phyloP scores from a whole-genome alignment of 2,329 filamentous ascomycete species.

The Alternaria alternata region DNA sequence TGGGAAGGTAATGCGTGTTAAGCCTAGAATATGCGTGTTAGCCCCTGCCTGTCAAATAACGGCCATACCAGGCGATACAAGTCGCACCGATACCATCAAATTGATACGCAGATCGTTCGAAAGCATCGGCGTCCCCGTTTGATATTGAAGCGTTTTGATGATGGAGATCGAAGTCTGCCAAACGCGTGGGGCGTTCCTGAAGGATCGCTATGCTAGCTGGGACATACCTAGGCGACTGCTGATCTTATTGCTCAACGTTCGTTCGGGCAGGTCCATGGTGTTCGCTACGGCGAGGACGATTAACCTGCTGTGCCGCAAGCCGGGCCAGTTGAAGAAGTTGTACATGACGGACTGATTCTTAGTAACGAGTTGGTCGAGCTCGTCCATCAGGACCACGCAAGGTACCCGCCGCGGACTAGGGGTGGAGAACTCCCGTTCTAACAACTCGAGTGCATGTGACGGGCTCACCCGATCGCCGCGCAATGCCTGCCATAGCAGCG shows the following conservation, averaged over 20 bases:
- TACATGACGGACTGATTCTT: constrained; percentile 99
- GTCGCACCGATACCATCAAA: constrained; percentile 29
- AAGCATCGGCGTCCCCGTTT: constrained; percentile 25
- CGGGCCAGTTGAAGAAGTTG: constrained; percentile 99
- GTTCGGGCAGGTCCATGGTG: constrained; percentile 97
- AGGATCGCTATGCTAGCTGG: constrained; percentile 26
- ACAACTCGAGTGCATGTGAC: constrained; percentile 85
- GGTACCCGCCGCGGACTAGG: constrained; percentile 90
- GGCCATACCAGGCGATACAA: constrained; percentile 24
- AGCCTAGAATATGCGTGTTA: constrained; percentile 56
- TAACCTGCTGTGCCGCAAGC: constrained; percentile 85
- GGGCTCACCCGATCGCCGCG: constrained; percentile 93
- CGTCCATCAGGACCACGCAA: constrained; percentile 98
- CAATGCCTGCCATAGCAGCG: constrained; percentile 92
- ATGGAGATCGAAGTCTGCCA: not conserved
- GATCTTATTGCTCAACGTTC: constrained; percentile 98
- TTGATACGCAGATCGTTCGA: constrained; percentile 21
- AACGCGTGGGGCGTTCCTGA: constrained; percentile 26
- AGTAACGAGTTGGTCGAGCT: constrained; percentile 95
- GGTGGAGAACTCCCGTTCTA: constrained; percentile 91
- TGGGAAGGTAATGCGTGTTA: constrained; percentile 95
- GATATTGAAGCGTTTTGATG: constrained; percentile 26
- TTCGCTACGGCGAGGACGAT: constrained; percentile 98
- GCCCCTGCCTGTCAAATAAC: constrained; percentile 33
- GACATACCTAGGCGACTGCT: constrained; percentile 72